Evolutionary conservation across 352 stramenopile species (phyloP).

Genomic region (Globisporangium cylindrosporum): DNA sequence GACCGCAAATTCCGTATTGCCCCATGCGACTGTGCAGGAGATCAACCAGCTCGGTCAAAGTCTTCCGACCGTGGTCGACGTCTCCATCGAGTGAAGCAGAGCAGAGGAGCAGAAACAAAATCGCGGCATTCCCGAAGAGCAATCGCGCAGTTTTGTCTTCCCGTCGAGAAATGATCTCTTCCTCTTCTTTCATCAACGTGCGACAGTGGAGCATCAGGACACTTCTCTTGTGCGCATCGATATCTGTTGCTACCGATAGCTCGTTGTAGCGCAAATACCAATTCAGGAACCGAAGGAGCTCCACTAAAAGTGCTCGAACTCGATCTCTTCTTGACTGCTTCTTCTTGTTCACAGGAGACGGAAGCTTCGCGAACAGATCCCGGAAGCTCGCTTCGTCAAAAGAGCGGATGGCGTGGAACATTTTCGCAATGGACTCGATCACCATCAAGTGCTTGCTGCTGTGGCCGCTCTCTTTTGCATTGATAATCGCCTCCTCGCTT

Average conservation of each 20-base stretch:
- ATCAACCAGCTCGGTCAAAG: slow-evolving; percentile 21
- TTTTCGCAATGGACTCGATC: slow-evolving; percentile 29
- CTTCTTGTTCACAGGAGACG: slow-evolving; percentile 38
- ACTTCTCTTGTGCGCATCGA: slow-evolving; percentile 26
- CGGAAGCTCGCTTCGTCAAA: slow-evolving; percentile 31
- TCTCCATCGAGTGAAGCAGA: slow-evolving; percentile 1
- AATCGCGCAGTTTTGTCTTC: slow-evolving; percentile 42
- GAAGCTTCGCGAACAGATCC: slow-evolving; percentile 29
- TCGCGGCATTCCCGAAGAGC: slow-evolving; percentile 48
- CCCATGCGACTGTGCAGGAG: slow-evolving; percentile 47
- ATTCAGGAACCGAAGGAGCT: slow-evolving; percentile 43
- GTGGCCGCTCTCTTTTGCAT: not conserved
- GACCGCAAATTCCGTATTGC: slow-evolving; percentile 41
- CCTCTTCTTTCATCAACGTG: slow-evolving; percentile 68
- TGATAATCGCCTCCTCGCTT: not conserved
- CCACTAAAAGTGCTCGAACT: slow-evolving; percentile 37
- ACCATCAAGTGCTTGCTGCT: slow-evolving; percentile 16
- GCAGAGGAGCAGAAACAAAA: slow-evolving; percentile 45
- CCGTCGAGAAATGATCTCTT: slow-evolving; percentile 38
- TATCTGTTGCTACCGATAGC: not conserved
- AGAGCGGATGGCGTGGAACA: slow-evolving; percentile 36
- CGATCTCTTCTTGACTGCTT: slow-evolving; percentile 45
- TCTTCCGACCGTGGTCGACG: slow-evolving; percentile 1
- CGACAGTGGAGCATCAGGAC: slow-evolving; percentile 47
- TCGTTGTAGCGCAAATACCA: slow-evolving; percentile 6